Percentiles rank a stretch among this genome's conserved stretches.
Evolutionary conservation across 2,329 filamentous ascomycete species (phyloP).

Genomic region (Botrytis galanthina): DNA sequence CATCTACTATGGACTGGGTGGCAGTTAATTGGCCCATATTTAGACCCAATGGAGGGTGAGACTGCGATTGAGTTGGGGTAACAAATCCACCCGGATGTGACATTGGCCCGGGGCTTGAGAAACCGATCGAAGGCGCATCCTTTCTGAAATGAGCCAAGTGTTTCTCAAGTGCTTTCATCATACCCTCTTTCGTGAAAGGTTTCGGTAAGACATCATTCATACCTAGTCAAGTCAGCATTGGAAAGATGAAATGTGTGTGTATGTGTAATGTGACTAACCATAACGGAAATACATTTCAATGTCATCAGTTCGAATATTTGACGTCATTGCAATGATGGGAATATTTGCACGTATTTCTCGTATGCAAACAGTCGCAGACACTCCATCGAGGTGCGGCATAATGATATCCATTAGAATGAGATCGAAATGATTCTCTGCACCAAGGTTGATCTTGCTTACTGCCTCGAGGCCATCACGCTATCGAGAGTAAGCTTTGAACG

Average conservation of each 20-base stretch:
- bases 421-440: conserved; percentile 50
- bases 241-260: background rate
- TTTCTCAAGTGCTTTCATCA: conserved; percentile 82
- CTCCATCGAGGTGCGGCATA: conserved; percentile 94
- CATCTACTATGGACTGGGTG: conserved; percentile 37
- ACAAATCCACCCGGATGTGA: conserved; percentile 32
- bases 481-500: conserved; percentile 23
- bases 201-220: conserved; percentile 98
- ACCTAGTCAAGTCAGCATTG: conserved; percentile 53
- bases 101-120: conserved; percentile 28
- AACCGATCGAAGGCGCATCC: conserved; percentile 39
- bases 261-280: conserved; percentile 57
- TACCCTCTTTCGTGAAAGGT: conserved; percentile 87
- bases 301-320: conserved; percentile 94
- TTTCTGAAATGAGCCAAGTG: conserved; percentile 83
- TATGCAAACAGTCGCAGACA: conserved; percentile 91
- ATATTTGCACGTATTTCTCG: conserved; percentile 77
- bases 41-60: conserved; percentile 33
- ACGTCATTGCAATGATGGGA: conserved; percentile 97
- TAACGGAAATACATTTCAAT: conserved; percentile 97
- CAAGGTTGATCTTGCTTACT: conserved; percentile 72
- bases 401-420: conserved; percentile 91
- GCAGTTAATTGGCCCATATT: conserved; percentile 36
- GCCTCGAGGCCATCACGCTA: conserved; percentile 86
- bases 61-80: conserved; percentile 26